Percentiles rank a stretch among this genome's conserved stretches.
Evolutionary conservation across 495 filamentous ascomycete genomes (phyloP).

Genomic region (Aspergillus leporis): DNA sequence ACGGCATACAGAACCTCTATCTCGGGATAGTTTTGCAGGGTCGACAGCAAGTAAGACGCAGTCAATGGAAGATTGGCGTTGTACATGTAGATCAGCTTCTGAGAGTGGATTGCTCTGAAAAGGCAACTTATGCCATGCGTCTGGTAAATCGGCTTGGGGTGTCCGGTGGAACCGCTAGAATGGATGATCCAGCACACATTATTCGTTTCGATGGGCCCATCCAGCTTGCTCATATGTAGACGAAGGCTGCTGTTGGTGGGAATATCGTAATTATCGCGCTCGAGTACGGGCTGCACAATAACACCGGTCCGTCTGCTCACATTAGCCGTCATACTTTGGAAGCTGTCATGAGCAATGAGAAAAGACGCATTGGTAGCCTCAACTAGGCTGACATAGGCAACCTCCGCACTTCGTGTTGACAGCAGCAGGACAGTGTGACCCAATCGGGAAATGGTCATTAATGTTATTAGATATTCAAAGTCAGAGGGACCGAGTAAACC

Average conservation of each 20-base stretch:
- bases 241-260: neutral
- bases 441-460: conserved; percentile 43
- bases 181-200: conserved; percentile 44
- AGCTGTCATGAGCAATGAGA: conserved; percentile 20
- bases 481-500: conserved; percentile 43
- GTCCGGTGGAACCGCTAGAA: conserved; percentile 42
- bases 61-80: conserved; percentile 48
- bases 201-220: conserved; percentile 23
- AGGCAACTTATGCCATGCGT: conserved; percentile 50
- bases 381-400: conserved; percentile 43
- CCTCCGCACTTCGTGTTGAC: conserved; percentile 44
- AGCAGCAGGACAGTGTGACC: conserved; percentile 50
- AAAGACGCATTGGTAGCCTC: conserved; percentile 26
- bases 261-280: conserved; percentile 10
- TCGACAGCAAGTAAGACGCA: conserved; percentile 34
- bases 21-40: conserved; percentile 35
- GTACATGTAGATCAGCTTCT: conserved; percentile 44
- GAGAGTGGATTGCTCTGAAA: conserved; percentile 44
- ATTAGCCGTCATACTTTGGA: conserved; percentile 18
- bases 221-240: conserved; percentile 19
- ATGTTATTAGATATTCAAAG: conserved; percentile 44
- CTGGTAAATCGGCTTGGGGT: conserved; percentile 43
- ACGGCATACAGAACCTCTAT: conserved; percentile 46
- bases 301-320: conserved; percentile 16
- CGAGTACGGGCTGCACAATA: conserved; percentile 13